These are phyloP conservation scores for Aegilops longissima DNA, from an alignment of 176 grass and related monocot species.

Conservation along the genomic window DNA sequence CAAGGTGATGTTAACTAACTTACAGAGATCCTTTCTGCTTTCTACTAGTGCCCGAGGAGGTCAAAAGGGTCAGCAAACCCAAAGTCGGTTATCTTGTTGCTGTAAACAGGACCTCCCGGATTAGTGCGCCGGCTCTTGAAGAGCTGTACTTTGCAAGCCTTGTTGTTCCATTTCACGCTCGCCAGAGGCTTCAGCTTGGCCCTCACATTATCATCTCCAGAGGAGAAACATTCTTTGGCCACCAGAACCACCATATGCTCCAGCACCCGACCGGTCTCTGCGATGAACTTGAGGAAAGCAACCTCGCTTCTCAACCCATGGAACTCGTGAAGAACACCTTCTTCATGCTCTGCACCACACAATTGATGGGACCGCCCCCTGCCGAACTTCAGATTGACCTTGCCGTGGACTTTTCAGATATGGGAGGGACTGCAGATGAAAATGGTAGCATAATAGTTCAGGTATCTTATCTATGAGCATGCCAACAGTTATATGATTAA, in stretches of 20 bases:
- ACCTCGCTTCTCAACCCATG: neutral
- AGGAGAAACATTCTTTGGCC: neutral
- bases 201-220: neutral
- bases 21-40: too few species aligned
- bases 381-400: neutral
- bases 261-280: neutral
- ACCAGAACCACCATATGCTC: neutral
- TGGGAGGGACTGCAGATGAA: neutral
- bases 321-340: neutral
- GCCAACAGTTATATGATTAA: too few species aligned
- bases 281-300: constrained; percentile 12
- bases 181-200: too few species aligned
- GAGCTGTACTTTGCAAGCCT: too few species aligned
- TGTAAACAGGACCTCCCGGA: neutral
- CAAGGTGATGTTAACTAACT: too few species aligned
- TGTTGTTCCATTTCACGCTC: too few species aligned
- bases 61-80: neutral
- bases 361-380: neutral
- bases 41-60: too few species aligned
- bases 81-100: neutral
- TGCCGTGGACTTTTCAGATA: neutral
- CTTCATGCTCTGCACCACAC: neutral
- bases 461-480: neutral
- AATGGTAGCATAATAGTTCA: neutral
- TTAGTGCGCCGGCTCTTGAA: too few species aligned